Evolutionary conservation across 176 grass and related monocot genomes (phyloP), one percentile per base, ranked within the genome.

Genomic region (Alloteropsis semialata): DNA sequence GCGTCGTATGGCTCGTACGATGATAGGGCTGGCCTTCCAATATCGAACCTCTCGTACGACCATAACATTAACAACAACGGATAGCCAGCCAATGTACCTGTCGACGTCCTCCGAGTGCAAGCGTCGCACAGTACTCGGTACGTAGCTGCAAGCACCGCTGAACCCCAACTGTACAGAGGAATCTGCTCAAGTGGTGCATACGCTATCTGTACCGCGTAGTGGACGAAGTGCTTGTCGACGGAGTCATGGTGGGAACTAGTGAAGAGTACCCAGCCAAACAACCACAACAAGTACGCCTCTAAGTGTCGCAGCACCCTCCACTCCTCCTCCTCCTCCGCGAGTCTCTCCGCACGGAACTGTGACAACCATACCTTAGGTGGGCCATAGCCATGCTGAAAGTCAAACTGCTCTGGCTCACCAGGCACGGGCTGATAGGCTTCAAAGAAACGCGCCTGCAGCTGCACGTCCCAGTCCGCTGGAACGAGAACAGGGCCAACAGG

Each of bases 311-410:
- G 3, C 4, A 62, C 58, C 14, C 24, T 6, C 27, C 0, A 7
- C 8, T 62, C 58, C 0, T 2, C 13, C 0, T 5, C 57, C 0
- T 16, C 25, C 0, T 2, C 12, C 3, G 1, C 12, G 12, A 29
- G 57, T 5, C 5, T 12, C 25, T 60, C 25, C 0, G n/a, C 57
- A 6, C 3, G 27, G 1, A 60, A 29, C 1, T 16, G 25, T 4
- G n/a, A 14, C 25, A 60, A 1, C 57, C 57, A 60, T 9, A 5
- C 57, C 27, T 60, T 60, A 1, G 57, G 3, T 2, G 57, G 57
- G 6, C 57, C 57, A 1, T 60, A n/a, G 22, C 0, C 0, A 0
- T 57, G 9, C 3, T 57, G 8, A 10, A 57, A 57, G 9, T 16
- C 54, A 1, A 24, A 11, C 8, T 24, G 53, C 22, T 56, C 22